phyloP scores from a whole-genome alignment of 2,329 filamentous ascomycete species.

The Aspergillus ibericus region DNA sequence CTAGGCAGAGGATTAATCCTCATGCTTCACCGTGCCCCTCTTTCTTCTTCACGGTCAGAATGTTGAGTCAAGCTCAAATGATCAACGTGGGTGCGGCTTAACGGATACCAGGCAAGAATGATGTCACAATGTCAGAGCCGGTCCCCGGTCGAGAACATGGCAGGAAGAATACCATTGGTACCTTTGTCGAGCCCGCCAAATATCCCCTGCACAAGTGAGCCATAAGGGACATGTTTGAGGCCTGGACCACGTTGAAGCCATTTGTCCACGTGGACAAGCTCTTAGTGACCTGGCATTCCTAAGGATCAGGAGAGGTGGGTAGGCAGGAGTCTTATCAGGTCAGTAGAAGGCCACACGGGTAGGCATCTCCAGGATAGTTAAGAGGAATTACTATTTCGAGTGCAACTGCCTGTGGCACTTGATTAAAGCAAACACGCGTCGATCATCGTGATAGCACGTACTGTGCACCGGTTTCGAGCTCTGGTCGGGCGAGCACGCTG shows the following conservation, averaged over 20 bases:
- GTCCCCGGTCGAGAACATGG: background rate
- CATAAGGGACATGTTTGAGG: background rate
- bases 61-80: background rate
- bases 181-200: background rate
- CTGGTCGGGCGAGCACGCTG: background rate
- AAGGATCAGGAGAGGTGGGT: background rate
- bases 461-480: background rate
- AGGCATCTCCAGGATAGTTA: background rate
- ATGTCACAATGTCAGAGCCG: constrained; percentile 1
- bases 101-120: constrained; percentile 1
- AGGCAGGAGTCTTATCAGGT: background rate
- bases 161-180: background rate
- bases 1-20: background rate
- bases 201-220: background rate
- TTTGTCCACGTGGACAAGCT: constrained; percentile 4
- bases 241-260: background rate
- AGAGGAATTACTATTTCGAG: too few relatives aligned
- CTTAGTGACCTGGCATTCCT: background rate
- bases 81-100: background rate
- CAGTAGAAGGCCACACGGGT: background rate
- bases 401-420: too few relatives aligned
- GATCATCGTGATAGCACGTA: background rate
- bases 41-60: background rate
- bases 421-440: background rate
- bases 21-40: background rate